Evolutionary conservation across 202 grass and related monocot species (phyloP).

Genomic region (Zizania palustris): DNA sequence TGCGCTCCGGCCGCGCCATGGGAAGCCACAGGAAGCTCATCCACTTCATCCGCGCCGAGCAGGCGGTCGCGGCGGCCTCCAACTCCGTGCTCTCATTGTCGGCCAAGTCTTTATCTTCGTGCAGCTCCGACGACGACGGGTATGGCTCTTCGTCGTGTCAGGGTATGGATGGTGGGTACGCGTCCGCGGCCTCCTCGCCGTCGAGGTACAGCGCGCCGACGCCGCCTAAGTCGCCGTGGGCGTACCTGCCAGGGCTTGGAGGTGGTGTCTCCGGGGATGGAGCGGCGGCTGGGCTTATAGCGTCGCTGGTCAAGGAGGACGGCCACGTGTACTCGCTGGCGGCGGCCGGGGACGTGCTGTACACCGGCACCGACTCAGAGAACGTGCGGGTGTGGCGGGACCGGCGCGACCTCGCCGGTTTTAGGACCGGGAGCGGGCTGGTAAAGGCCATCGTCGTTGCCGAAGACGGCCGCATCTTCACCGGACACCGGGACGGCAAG

Average conservation of each 20-base stretch:
- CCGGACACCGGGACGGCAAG: conserved; percentile 91
- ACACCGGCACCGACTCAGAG: conserved; percentile 75
- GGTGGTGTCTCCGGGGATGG: not conserved
- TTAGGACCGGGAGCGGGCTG: conserved; percentile 68
- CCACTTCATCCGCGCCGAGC: conserved; percentile 35
- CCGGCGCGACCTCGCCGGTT: conserved; percentile 51
- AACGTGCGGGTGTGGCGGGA: conserved; percentile 76
- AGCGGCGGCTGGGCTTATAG: conserved; percentile 41
- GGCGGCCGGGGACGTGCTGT: conserved; percentile 55
- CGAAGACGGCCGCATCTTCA: conserved; percentile 57
- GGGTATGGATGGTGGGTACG: not conserved
- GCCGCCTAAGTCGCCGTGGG: conserved; percentile 58
- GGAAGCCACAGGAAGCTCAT: conserved; percentile 41
- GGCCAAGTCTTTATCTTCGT: conserved; percentile 32
- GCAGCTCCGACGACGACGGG: conserved; percentile 46
- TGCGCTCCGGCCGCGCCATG: conserved; percentile 7
- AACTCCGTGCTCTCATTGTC: not conserved
- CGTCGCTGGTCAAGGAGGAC: conserved; percentile 71
- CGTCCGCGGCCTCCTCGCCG: conserved; percentile 35
- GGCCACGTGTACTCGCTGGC: conserved; percentile 83
- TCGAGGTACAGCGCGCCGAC: conserved; percentile 34
- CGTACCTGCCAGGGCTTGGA: conserved; percentile 45
- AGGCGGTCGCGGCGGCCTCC: not conserved
- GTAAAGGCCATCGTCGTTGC: conserved; percentile 81
- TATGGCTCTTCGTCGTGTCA: conserved; percentile 30